Evolutionary conservation across 371 early-diverging fungal genomes (phyloP), one percentile per base, ranked within the genome.

Genomic region (Rhizopus microsporus): DNA sequence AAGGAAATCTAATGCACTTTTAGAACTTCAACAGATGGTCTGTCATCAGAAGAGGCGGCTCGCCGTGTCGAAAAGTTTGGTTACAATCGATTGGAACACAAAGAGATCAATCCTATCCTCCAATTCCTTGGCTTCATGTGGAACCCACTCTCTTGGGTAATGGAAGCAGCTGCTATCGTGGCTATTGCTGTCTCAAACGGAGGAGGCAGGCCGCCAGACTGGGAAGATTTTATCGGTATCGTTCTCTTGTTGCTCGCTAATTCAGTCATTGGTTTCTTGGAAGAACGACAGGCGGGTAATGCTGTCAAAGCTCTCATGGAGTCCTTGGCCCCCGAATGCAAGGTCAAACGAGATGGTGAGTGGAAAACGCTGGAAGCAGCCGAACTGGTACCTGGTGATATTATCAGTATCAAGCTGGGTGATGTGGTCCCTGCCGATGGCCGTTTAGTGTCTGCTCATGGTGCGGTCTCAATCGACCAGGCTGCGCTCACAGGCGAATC

Each of bases 101-200:
- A 83, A 70, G 85, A 85, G 69, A 69, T 81, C 56, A 91, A 84
- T 68, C 89, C 90, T 3, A 54, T 91, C 56, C 65, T 90, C 67
- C 82, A 86, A 78, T 93, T 93, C 78, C 73, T 92, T 48, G 80
- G 87, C 44, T 93, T 89, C 76, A 83, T 87, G 84, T 84, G 85
- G 84, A 84, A 84, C 51, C 85, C 87, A 33, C 77, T 87, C 13
- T 83, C 86, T 7, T 87, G 83, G 76, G 83, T 87, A 43, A 87
- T 87, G 84, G 87, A 87, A 68, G 84, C 83, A 9, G 87, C 86
- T 48, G 83, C 84, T 2, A 59, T 85, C 31, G 83, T 87, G 15
- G 82, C 86, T 35, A 84, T 85, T 59, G 85, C 62, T 9, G 63
- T 85, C 39, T 84, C 82, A 54, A 85, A 85, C 73, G 85, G 85